A percentile compares a stretch with the other conserved stretches of the same genome.
Conservation (phyloP, 2,329 filamentous ascomycete species). For the Chalara sp. region DNA sequence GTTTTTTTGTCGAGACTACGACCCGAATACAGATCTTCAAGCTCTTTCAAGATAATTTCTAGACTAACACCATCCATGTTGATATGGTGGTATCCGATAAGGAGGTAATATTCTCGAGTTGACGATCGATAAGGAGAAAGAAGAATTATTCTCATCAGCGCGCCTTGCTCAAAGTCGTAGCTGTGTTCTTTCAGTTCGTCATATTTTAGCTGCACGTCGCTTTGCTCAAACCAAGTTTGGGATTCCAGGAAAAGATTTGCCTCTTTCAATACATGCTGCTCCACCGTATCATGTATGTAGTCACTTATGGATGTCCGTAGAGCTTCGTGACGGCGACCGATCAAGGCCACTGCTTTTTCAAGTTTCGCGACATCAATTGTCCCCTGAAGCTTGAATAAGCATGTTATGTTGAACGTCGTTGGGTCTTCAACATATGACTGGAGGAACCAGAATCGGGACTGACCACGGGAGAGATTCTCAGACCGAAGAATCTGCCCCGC, state of each 20-base stretch:
- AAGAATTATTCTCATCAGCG: slow-evolving; percentile 22
- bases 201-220: background rate
- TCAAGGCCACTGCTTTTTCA: slow-evolving; percentile 13
- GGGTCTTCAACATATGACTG: slow-evolving; percentile 17
- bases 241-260: too few species aligned
- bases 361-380: slow-evolving; percentile 12
- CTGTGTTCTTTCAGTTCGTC: background rate
- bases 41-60: slow-evolving; percentile 31
- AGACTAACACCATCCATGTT: slow-evolving; percentile 41
- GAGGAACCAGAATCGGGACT: slow-evolving; percentile 21
- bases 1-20: slow-evolving; percentile 1
- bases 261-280: too few species aligned
- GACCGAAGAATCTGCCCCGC: background rate
- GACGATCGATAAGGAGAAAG: slow-evolving; percentile 26
- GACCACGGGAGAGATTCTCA: slow-evolving; percentile 8
- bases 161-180: background rate
- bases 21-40: background rate
- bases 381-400: slow-evolving; percentile 16
- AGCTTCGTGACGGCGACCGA: slow-evolving; percentile 20
- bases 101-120: slow-evolving; percentile 28
- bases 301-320: slow-evolving; percentile 21
- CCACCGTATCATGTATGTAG: background rate
- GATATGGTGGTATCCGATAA: slow-evolving; percentile 43
- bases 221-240: too few species aligned
- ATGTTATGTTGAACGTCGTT: slow-evolving; percentile 19